Conservation (phyloP, 1,284 basidiomycete genomes). For the Farysia itapuensis region DNA sequence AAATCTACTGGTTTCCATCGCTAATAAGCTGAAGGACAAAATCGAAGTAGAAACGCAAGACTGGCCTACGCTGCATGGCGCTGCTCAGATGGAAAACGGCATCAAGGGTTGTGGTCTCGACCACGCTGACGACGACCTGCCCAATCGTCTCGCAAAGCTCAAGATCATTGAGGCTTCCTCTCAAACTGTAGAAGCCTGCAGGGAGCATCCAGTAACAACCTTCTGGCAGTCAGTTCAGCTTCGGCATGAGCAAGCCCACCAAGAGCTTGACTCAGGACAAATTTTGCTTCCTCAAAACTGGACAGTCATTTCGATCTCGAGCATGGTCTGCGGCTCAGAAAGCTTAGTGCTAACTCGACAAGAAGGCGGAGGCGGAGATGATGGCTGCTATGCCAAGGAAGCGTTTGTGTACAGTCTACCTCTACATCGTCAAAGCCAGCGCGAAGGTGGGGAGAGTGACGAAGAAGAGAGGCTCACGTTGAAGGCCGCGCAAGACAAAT, state of each 20-base stretch:
- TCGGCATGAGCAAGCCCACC: constrained; percentile 23
- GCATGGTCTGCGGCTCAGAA: constrained; percentile 66
- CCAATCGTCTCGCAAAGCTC: constrained; percentile 20
- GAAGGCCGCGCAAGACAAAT: constrained; percentile 72
- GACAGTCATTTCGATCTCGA: constrained; percentile 77
- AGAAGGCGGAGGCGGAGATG: constrained; percentile 31
- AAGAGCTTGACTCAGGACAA: constrained; percentile 7
- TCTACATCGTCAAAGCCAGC: constrained; percentile 73
- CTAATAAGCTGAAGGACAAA: constrained; percentile 13
- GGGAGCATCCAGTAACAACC: constrained; percentile 5
- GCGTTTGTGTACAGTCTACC: constrained; percentile 74
- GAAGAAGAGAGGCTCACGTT: constrained; percentile 71
- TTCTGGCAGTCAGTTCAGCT: constrained; percentile 23
- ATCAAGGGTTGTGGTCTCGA: not conserved
- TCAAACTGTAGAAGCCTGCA: no score
- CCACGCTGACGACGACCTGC: constrained; percentile 30
- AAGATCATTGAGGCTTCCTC: constrained; percentile 7
- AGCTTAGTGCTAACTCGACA: constrained; percentile 83
- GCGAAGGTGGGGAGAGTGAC: constrained; percentile 68
- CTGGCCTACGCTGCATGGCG: constrained; percentile 8
- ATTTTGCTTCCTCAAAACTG: constrained; percentile 72
- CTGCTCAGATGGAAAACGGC: no score
- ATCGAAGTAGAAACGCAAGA: constrained; percentile 5
- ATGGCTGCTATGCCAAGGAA: constrained; percentile 26
- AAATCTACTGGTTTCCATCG: constrained; percentile 35